These are phyloP conservation scores for Dactylellina haptotyla DNA, from an alignment of 2,329 filamentous ascomycete genomes.

Conservation along the genomic window DNA sequence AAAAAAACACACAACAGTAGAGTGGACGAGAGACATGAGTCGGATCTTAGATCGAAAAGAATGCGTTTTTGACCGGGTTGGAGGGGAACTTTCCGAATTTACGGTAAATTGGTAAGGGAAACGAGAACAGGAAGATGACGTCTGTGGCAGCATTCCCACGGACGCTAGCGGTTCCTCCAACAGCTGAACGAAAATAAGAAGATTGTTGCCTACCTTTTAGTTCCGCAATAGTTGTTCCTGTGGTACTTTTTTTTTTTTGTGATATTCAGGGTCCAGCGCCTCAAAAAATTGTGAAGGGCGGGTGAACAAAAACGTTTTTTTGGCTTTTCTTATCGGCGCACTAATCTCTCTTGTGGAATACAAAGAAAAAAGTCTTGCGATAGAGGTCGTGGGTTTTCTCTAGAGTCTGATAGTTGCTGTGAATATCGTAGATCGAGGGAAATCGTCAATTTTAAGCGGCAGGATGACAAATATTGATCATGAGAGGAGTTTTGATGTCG, in stretches of 20 bases:
- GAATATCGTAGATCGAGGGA: background rate
- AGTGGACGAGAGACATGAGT: conserved; percentile 9
- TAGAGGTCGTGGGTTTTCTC: background rate
- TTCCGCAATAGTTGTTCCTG: background rate
- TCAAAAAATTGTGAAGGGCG: conserved; percentile 24
- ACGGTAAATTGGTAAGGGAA: conserved; percentile 44
- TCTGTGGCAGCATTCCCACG: conserved; percentile 50
- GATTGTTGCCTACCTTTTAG: conserved; percentile 49
- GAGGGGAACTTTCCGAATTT: conserved; percentile 44
- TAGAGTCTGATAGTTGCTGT: background rate
- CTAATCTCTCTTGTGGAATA: conserved; percentile 4
- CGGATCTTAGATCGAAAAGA: conserved; percentile 31
- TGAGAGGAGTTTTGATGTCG: conserved; percentile 1
- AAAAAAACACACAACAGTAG: conserved; percentile 3
- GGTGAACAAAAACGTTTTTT: conserved; percentile 16
- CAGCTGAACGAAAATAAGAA: conserved; percentile 32
- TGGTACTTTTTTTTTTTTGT: conserved; percentile 18
- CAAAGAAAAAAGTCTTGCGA: background rate
- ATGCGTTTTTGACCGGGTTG: conserved; percentile 41
- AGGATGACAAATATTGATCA: conserved; percentile 33
- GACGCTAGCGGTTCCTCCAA: conserved; percentile 39
- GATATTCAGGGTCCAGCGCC: conserved; percentile 50
- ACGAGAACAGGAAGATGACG: conserved; percentile 48
- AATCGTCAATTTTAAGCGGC: background rate
- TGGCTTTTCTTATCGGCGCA: conserved; percentile 22